These are phyloP conservation scores for Chalciporus sp. DNA, from an alignment of 1,284 basidiomycete genomes.

Conservation along the genomic window DNA sequence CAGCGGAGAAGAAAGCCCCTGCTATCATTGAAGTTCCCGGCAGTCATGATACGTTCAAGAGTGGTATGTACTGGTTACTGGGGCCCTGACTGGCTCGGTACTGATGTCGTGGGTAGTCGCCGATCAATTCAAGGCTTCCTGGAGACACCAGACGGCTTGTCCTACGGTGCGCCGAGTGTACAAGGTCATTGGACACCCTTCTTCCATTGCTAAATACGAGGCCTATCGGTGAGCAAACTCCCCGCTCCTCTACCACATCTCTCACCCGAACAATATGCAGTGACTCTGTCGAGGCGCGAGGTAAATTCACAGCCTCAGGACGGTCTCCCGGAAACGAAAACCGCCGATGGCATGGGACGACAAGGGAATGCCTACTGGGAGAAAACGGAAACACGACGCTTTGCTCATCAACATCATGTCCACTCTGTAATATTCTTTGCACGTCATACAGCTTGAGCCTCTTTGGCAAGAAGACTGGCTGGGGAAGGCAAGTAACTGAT, in stretches of 20 bases:
- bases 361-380: conserved; percentile 56
- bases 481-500: conserved; percentile 50
- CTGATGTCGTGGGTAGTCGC: conserved; percentile 42
- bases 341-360: conserved; percentile 46
- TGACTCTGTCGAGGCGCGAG: conserved; percentile 54
- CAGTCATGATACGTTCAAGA: conserved; percentile 61
- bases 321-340: conserved; percentile 61
- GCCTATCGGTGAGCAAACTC: conserved; percentile 51
- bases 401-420: conserved; percentile 55
- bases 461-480: conserved; percentile 65
- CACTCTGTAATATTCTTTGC: conserved; percentile 58
- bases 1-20: conserved; percentile 54
- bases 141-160: conserved; percentile 58
- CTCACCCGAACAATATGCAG: conserved; percentile 30
- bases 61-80: conserved; percentile 43
- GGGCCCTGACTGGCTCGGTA: background rate
- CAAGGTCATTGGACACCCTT: conserved; percentile 54
- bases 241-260: background rate
- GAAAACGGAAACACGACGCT: conserved; percentile 58
- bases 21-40: conserved; percentile 59
- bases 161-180: conserved; percentile 59
- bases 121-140: conserved; percentile 67
- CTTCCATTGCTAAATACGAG: conserved; percentile 53
- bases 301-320: conserved; percentile 52
- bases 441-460: conserved; percentile 62